These are phyloP conservation scores for Solanum neorickii DNA, from an alignment of 257 asterid genomes.

Conservation along the genomic window DNA sequence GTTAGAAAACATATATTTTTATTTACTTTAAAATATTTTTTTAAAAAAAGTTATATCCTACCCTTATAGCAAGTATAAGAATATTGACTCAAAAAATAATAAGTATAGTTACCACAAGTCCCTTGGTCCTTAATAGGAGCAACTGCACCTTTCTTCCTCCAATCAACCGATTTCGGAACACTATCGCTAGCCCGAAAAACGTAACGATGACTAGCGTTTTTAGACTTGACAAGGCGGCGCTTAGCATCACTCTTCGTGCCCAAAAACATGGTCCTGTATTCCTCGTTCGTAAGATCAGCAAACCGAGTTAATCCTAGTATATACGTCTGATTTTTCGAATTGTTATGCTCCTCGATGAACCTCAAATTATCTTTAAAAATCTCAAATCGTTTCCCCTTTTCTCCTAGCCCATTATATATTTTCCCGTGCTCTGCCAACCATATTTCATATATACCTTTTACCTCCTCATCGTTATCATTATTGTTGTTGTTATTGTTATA, in stretches of 20 bases:
- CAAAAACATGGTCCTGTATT: conserved; percentile 39
- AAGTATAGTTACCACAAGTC: conserved; percentile 34
- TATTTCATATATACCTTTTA: conserved; percentile 38
- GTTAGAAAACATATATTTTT: background rate
- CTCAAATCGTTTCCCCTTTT: conserved; percentile 47
- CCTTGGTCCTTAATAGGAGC: conserved; percentile 58
- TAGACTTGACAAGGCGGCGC: conserved; percentile 3
- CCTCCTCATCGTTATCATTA: background rate
- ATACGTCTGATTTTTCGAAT: conserved; percentile 20
- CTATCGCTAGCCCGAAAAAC: conserved; percentile 22
- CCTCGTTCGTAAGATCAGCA: conserved; percentile 58
- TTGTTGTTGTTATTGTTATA: background rate
- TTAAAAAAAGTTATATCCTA: background rate
- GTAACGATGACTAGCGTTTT: conserved; percentile 21
- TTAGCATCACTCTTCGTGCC: conserved; percentile 36
- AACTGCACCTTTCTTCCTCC: conserved; percentile 72
- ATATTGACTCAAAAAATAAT: background rate
- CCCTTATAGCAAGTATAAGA: background rate
- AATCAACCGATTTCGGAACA: conserved; percentile 48
- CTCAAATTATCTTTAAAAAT: conserved; percentile 53
- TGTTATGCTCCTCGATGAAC: conserved; percentile 53
- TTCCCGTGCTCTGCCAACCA: conserved; percentile 49
- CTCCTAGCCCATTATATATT: conserved; percentile 41
- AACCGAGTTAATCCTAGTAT: conserved; percentile 61
- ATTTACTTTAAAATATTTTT: background rate